Evolutionary conservation across 306 rosid genomes (phyloP), one percentile per base, ranked within the genome.

Genomic region (Luffa acutangula): DNA sequence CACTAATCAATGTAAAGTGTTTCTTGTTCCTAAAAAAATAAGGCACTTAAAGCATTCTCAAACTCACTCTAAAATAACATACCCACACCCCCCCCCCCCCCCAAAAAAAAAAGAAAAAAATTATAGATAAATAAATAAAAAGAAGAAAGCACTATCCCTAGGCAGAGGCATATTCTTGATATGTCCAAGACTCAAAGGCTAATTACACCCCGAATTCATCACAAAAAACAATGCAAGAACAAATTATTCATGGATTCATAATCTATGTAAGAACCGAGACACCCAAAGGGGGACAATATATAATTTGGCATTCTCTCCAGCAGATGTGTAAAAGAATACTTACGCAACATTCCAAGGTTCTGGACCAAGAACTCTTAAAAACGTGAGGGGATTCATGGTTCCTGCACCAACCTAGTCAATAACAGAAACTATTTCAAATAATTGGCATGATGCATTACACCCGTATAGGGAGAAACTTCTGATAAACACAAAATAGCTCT

Each of bases 321-420:
- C 3, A 77, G 20, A 11, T 4, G 18, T 5, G 18, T 46, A 17
- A 2, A 20, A 78, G 82, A 87, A 89, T 87, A 94, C 98, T 87
- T 94, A 94, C 97, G 97, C 98, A 80, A 94, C 98, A 91, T 91
- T 91, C 98, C 98, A 92, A 4, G 98, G 97, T 85, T 94, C 98
- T 33, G 98, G 98, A 85, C 98, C 98, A 53, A 94, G 95, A 83
- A 94, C 98, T 87, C 98, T 89, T 83, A 94, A 86, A 88, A 89
- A 94, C 80, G 97, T 92, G 73, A 88, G 90, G 79, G 98, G 98
- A 90, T 94, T 94, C 98, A 94, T 94, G 71, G 98, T 94, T 81
- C 98, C 98, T 51, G 98, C 97, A 82, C 98, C 98, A 85, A 94
- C 98, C 98, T 94, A 87, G 78, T 83, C 84, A 87, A 80, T 34